A percentile compares a stretch with the other conserved stretches of the same genome.
phyloP scores from a whole-genome alignment of 2,329 filamentous ascomycete species.

The Aspergillus sp. region DNA sequence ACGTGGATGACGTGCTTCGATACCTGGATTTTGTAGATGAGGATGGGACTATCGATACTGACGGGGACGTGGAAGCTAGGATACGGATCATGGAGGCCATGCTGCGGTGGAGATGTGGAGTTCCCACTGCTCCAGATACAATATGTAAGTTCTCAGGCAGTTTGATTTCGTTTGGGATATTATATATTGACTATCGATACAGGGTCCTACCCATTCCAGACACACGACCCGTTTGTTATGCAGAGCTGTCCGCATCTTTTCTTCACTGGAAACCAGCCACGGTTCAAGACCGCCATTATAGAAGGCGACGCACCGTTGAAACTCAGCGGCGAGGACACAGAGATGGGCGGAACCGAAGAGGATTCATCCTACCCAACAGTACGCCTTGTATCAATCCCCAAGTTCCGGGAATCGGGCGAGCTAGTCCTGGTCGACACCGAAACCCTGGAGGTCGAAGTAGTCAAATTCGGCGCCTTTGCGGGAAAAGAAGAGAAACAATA shows the following conservation, averaged over 20 bases:
- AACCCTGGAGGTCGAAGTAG: constrained; percentile 72
- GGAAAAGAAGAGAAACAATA: constrained; percentile 36
- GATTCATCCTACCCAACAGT: constrained; percentile 65
- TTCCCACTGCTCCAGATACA: constrained; percentile 94
- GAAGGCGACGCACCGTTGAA: constrained; percentile 46
- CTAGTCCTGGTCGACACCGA: constrained; percentile 82
- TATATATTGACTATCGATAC: constrained; percentile 3
- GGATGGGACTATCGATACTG: constrained; percentile 25
- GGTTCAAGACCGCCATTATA: constrained; percentile 71
- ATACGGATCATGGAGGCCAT: constrained; percentile 92
- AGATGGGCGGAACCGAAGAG: constrained; percentile 40
- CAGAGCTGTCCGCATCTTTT: constrained; percentile 84
- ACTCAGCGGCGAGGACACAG: constrained; percentile 33
- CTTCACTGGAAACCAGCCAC: constrained; percentile 81
- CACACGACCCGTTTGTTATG: constrained; percentile 87
- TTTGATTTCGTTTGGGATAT: background rate
- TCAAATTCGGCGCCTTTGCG: constrained; percentile 56
- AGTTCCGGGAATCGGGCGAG: constrained; percentile 74
- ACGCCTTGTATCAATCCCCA: constrained; percentile 78
- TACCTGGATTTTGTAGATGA: constrained; percentile 64
- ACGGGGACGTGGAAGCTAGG: constrained; percentile 62
- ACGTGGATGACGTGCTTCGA: constrained; percentile 88
- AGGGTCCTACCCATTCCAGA: constrained; percentile 97
- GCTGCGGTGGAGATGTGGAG: constrained; percentile 85
- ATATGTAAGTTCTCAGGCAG: constrained; percentile 63